Evolutionary conservation across 768 basidiomycete species (phyloP), one percentile per base, ranked within the genome.

Genomic region (Suillus plorans): DNA sequence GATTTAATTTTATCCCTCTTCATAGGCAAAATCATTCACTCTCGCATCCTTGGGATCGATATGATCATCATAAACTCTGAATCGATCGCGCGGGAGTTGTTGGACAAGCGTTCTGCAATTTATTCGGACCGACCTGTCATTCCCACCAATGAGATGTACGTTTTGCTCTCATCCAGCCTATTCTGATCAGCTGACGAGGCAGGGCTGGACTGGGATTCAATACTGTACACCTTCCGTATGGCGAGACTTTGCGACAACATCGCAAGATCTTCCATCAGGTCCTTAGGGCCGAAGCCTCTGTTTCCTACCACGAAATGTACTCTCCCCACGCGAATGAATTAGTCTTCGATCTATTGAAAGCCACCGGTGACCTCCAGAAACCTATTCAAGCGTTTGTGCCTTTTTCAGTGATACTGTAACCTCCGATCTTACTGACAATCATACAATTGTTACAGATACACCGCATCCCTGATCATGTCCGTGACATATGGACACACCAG

Each of bases 381-480:
- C 70, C 72, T 22, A 37, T 61, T 60, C 50, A 63, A 60, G 66
- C 60, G 73, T 75, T 41, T 58, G 73, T 34, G 18, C 42, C 9
- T 58, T 12, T 63, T 28, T 58, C 0, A 2, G 25, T 25, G 16
- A 10, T 16, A 16, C 10, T 18, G 16, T 28, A 28, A 28, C 14
- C 10, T 28, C 13, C 12, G 25, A 28, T 13, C 25, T 9, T 20
- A 10, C 58, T 59, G 39, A 59, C 18, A 18, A 58, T 25, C 16
- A 18, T 16, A 28, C 22, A 22, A 39, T 18, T 10, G 9, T 41
- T 2, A 50, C 37, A 74, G 77, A 31, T 65, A 70, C 4, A 68
- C 74, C 2, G 71, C 76, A 10, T 78, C 77, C 0, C 66, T 65
- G 9, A 69, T 76, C 9, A 63, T 78, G 61, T 62, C 76, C 4